phyloP scores from a whole-genome alignment of 768 basidiomycete genomes.

The Punctularia strigosozonata region DNA sequence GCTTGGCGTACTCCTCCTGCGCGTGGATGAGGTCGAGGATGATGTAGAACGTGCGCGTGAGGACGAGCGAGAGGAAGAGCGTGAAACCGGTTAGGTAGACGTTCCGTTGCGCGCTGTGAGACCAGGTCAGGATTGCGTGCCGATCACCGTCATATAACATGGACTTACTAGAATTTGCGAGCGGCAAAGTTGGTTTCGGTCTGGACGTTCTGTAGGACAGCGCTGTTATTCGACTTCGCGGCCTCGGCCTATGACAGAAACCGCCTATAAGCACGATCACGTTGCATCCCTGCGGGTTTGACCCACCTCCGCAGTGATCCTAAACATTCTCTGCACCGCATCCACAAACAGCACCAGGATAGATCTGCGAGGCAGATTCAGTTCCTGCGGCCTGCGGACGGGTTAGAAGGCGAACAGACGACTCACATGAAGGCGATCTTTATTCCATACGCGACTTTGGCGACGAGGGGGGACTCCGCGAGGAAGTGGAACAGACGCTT shows the following conservation, averaged over 20 bases:
- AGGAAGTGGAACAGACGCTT: conserved; percentile 65
- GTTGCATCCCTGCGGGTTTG: too few relatives aligned
- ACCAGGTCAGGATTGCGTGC: conserved; percentile 1
- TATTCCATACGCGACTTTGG: conserved; percentile 81
- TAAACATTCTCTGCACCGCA: conserved; percentile 88
- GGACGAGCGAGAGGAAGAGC: conserved; percentile 90
- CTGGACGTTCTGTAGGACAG: conserved; percentile 47
- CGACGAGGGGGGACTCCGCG: conserved; percentile 55
- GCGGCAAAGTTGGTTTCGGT: conserved; percentile 86
- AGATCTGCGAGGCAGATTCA: conserved; percentile 49
- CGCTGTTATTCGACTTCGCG: conserved; percentile 51
- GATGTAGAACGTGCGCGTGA: conserved; percentile 88
- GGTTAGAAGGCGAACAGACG: conserved; percentile 1
- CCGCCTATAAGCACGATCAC: too few relatives aligned
- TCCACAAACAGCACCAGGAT: conserved; percentile 83
- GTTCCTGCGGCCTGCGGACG: background rate
- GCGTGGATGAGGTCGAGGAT: conserved; percentile 83
- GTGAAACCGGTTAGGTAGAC: conserved; percentile 90
- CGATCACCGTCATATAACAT: background rate
- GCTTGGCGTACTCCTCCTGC: conserved; percentile 76
- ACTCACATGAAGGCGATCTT: conserved; percentile 90
- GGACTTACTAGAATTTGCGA: conserved; percentile 81
- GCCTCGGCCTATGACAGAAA: too few relatives aligned
- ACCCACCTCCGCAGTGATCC: conserved; percentile 62
- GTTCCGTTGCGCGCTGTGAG: conserved; percentile 69